Conservation (phyloP, 2,329 filamentous ascomycete species). For the Apiospora kogelbergensis region DNA sequence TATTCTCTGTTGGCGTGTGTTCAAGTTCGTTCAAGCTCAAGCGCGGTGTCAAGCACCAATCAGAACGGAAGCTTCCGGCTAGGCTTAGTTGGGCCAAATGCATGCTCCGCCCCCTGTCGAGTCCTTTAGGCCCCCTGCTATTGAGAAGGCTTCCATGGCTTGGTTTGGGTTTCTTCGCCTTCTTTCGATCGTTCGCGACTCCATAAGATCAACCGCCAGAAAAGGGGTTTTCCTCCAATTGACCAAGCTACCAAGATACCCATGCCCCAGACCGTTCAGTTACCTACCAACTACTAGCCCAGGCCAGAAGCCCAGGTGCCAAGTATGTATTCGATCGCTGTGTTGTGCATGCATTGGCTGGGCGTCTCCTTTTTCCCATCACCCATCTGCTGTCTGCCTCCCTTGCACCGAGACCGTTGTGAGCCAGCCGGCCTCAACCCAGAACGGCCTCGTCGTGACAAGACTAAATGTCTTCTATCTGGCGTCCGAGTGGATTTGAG, state of each 20-base stretch:
- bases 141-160: conserved; percentile 2
- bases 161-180: not conserved
- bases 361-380: not conserved
- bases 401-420: not conserved
- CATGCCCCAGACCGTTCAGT: too few species aligned
- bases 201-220: not conserved
- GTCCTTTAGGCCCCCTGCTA: not conserved
- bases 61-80: not conserved
- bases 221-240: conserved; percentile 1
- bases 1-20: not conserved
- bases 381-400: not conserved
- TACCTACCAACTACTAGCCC: too few species aligned
- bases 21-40: not conserved
- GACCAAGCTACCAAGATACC: not conserved
- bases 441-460: not conserved
- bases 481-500: too few species aligned
- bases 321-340: not conserved
- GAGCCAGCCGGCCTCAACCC: not conserved
- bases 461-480: not conserved
- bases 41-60: not conserved
- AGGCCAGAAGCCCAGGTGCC: too few species aligned
- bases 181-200: conserved; percentile 2
- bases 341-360: not conserved
- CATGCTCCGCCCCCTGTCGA: not conserved
- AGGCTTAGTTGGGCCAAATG: not conserved